Percentiles rank a stretch among this genome's conserved stretches.
Conservation (phyloP, 2,329 filamentous ascomycete species). For the Phialophora macrospora region DNA sequence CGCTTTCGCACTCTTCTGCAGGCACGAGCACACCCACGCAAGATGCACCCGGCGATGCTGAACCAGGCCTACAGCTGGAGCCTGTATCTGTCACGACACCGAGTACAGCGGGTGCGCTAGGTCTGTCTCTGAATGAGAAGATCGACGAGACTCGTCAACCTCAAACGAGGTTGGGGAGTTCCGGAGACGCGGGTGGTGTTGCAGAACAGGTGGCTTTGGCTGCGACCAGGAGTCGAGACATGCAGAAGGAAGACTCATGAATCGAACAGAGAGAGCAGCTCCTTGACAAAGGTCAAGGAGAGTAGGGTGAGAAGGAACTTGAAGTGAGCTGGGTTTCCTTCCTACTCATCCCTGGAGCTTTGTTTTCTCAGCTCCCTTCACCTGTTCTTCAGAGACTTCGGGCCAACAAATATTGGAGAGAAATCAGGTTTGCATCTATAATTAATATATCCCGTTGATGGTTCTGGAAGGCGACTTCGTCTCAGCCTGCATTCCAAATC, state of each 20-base stretch:
- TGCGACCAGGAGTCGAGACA: constrained; percentile 25
- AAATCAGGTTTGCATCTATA: neutral
- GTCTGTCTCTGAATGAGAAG: constrained; percentile 18
- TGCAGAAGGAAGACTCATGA: neutral
- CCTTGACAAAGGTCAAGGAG: neutral
- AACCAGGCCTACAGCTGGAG: constrained; percentile 4
- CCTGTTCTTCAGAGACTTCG: neutral
- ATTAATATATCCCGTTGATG: neutral
- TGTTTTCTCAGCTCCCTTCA: neutral
- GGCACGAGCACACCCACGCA: constrained; percentile 9
- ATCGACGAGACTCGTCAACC: constrained; percentile 12
- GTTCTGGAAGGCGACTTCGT: neutral
- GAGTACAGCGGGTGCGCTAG: constrained; percentile 17
- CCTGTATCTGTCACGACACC: constrained; percentile 20
- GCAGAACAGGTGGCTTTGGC: constrained; percentile 25
- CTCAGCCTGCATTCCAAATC: neutral
- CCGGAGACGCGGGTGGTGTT: constrained; percentile 10
- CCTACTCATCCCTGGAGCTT: too few species aligned
- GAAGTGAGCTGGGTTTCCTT: too few species aligned
- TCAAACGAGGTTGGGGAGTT: constrained; percentile 7
- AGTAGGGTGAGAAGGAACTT: neutral
- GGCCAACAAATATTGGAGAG: neutral
- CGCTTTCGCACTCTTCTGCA: constrained; percentile 23
- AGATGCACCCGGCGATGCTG: neutral
- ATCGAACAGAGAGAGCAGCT: neutral